A percentile compares a stretch with the other conserved stretches of the same genome.
These are phyloP conservation scores for Aspergillus puulaauensis DNA, from an alignment of 2,329 filamentous ascomycete species.

Conservation along the genomic window DNA sequence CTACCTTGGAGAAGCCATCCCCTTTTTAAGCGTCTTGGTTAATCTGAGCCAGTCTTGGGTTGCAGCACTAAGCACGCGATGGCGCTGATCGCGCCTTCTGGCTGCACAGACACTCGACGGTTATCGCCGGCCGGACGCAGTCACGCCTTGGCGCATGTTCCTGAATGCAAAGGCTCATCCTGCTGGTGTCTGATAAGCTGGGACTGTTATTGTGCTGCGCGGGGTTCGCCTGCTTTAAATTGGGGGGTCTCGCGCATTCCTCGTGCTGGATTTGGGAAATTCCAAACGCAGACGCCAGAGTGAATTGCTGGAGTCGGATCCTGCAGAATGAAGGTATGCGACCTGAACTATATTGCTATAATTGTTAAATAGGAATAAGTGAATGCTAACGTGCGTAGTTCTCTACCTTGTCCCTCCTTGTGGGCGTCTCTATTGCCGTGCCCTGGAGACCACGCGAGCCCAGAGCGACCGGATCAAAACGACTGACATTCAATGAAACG, in stretches of 20 bases:
- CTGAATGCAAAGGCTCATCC: not conserved
- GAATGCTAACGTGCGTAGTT: slow-evolving; percentile 1
- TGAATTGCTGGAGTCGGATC: not conserved
- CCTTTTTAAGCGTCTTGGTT: no score
- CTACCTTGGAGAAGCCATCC: no score
- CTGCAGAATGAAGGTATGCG: slow-evolving; percentile 14
- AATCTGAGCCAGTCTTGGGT: slow-evolving; percentile 7
- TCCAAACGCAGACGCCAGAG: not conserved
- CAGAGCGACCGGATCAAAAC: slow-evolving; percentile 55
- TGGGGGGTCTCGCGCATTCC: not conserved
- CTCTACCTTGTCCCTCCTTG: slow-evolving; percentile 7
- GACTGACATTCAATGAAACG: slow-evolving; percentile 62
- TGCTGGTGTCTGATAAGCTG: not conserved
- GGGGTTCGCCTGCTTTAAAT: slow-evolving; percentile 1
- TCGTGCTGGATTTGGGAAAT: no score
- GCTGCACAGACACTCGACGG: not conserved
- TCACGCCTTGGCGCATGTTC: slow-evolving; percentile 4
- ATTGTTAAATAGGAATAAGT: not conserved
- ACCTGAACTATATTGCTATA: no score
- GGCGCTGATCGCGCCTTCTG: not conserved
- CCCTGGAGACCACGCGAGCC: slow-evolving; percentile 57
- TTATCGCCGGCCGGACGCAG: not conserved
- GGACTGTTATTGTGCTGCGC: not conserved
- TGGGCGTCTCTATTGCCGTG: slow-evolving; percentile 43
- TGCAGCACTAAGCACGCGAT: slow-evolving; percentile 7